Conservation (phyloP, 192 early-diverging fungal genomes). For the Paraglomus brasilianum region DNA sequence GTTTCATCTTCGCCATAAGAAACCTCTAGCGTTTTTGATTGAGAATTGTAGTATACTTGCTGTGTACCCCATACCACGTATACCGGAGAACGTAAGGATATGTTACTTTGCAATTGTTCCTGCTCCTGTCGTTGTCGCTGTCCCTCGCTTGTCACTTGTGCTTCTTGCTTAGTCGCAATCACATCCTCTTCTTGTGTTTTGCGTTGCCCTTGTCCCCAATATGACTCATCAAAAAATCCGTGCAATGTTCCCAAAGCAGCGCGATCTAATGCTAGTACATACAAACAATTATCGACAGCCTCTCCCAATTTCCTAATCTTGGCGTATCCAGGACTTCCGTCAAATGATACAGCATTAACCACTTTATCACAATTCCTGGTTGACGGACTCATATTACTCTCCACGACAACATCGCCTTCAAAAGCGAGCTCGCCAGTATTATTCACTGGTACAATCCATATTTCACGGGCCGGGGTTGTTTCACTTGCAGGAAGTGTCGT, state of each 20-base stretch:
- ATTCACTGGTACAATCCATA: slow-evolving; percentile 65
- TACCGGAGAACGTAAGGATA: slow-evolving; percentile 29
- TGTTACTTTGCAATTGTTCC: not conserved
- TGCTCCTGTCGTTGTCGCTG: not conserved
- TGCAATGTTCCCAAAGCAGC: slow-evolving; percentile 44
- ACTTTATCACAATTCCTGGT: not conserved
- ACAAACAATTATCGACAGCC: slow-evolving; percentile 12
- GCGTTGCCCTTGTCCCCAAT: slow-evolving; percentile 33
- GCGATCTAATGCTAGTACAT: slow-evolving; percentile 33
- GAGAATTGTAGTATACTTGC: slow-evolving; percentile 38
- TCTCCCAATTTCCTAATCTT: not conserved
- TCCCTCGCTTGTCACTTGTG: slow-evolving; percentile 28
- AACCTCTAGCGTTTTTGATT: slow-evolving; percentile 27
- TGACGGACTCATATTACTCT: slow-evolving; percentile 24
- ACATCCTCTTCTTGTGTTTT: slow-evolving; percentile 19
- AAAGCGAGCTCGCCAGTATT: slow-evolving; percentile 62
- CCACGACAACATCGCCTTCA: slow-evolving; percentile 44
- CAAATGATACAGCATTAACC: slow-evolving; percentile 11
- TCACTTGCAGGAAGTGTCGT: slow-evolving; percentile 29
- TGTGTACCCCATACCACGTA: slow-evolving; percentile 56
- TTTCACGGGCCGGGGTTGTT: slow-evolving; percentile 38
- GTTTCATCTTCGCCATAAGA: slow-evolving; percentile 38
- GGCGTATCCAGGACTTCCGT: slow-evolving; percentile 1
- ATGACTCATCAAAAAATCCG: slow-evolving; percentile 48
- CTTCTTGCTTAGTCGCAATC: slow-evolving; percentile 35